Conservation (phyloP, 2,329 filamentous ascomycete genomes). For the Arthrobotrys sinensis region DNA sequence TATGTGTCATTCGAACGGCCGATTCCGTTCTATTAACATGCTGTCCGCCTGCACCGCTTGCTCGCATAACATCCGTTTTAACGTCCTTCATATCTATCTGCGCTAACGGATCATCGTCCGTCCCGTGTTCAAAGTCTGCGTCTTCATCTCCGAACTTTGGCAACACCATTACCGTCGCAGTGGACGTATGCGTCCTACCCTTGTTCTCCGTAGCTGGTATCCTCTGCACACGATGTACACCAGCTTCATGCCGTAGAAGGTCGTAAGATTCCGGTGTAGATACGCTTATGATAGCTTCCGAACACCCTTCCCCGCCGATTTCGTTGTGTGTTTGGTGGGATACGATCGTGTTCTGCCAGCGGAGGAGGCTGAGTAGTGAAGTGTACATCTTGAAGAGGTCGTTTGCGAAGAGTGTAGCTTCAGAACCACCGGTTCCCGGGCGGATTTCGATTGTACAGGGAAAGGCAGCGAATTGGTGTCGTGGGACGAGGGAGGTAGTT, state of each 20-base stretch:
- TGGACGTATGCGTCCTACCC: slow-evolving; percentile 93
- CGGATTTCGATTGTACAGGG: slow-evolving; percentile 93
- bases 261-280: slow-evolving; percentile 84
- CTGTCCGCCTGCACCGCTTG: slow-evolving; percentile 91
- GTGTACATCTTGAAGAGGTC: slow-evolving; percentile 93
- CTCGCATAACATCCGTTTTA: slow-evolving; percentile 87
- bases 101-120: slow-evolving; percentile 88
- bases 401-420: slow-evolving; percentile 90
- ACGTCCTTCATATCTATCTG: slow-evolving; percentile 90
- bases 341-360: slow-evolving; percentile 62
- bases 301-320: slow-evolving; percentile 74
- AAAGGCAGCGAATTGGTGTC: slow-evolving; percentile 89
- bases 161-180: slow-evolving; percentile 92
- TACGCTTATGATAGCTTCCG: slow-evolving; percentile 90
- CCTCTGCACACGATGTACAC: slow-evolving; percentile 94
- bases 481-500: slow-evolving; percentile 83
- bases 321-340: slow-evolving; percentile 73
- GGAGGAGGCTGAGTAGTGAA: slow-evolving; percentile 77
- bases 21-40: slow-evolving; percentile 99
- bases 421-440: slow-evolving; percentile 90
- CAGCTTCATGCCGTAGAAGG: slow-evolving; percentile 85
- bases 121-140: slow-evolving; percentile 66
- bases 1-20: slow-evolving; percentile 90
- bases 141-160: slow-evolving; percentile 81
- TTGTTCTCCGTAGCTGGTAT: slow-evolving; percentile 88